Conservation (phyloP, 1,139 yeast genomes). For the Saccharomycopsis hybrid region DNA sequence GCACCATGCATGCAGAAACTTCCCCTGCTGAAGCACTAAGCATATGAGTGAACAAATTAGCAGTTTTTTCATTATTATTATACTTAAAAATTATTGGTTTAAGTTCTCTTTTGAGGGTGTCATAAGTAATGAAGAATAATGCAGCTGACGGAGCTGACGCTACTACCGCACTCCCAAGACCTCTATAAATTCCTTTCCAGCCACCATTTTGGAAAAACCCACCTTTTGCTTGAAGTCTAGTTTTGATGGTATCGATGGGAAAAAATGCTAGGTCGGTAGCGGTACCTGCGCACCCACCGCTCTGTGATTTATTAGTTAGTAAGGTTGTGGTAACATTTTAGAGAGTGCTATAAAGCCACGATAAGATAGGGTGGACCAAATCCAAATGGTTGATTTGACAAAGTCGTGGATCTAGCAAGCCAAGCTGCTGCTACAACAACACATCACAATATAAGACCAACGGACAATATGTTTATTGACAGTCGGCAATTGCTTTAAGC, state of each 20-base stretch:
- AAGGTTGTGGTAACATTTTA: not conserved
- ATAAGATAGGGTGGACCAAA: not conserved
- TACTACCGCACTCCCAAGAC: slow-evolving; percentile 86
- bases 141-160: slow-evolving; percentile 96
- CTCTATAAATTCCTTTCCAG: slow-evolving; percentile 82
- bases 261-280: slow-evolving; percentile 90
- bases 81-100: slow-evolving; percentile 36
- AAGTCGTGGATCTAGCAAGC: not conserved
- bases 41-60: slow-evolving; percentile 64
- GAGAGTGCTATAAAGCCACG: not conserved
- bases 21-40: slow-evolving; percentile 84
- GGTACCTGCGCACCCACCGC: slow-evolving; percentile 96
- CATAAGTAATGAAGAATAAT: slow-evolving; percentile 84
- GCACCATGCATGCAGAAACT: slow-evolving; percentile 81
- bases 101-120: slow-evolving; percentile 55
- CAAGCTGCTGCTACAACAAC: not conserved
- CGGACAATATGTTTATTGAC: too few relatives aligned
- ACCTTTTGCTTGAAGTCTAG: slow-evolving; percentile 90
- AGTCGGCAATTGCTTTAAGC: too few relatives aligned
- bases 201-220: slow-evolving; percentile 94
- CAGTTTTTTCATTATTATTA: slow-evolving; percentile 25
- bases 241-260: slow-evolving; percentile 93
- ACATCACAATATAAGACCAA: not conserved
- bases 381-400: too few relatives aligned
- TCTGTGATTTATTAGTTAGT: slow-evolving; percentile 30